Conservation (phyloP, 306 rosid genomes). For the Carpinus fangiana region DNA sequence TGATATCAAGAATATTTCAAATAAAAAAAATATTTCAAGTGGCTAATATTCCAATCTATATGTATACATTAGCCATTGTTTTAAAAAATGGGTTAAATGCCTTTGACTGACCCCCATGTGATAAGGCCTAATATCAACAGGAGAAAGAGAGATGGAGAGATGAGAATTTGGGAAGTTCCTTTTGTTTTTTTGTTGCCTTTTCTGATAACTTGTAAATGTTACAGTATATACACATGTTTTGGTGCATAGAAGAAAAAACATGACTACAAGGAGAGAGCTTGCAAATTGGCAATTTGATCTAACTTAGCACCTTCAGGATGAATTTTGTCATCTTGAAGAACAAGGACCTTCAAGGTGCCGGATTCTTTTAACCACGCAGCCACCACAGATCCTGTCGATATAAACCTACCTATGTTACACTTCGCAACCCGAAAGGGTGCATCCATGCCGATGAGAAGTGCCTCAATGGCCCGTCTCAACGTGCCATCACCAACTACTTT, state of each 20-base stretch:
- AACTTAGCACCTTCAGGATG: constrained; percentile 32
- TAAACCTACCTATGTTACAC: constrained; percentile 73
- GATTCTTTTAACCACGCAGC: constrained; percentile 78
- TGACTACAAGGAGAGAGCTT: constrained; percentile 44
- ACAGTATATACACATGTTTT: background rate
- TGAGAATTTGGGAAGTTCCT: too few relatives aligned
- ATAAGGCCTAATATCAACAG: background rate
- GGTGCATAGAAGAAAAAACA: background rate
- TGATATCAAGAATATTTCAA: too few relatives aligned
- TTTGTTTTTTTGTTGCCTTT: background rate
- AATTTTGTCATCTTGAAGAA: constrained; percentile 60
- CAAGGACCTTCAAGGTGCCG: constrained; percentile 58
- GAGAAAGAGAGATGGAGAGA: background rate
- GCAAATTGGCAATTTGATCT: constrained; percentile 38
- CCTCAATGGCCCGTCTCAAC: constrained; percentile 66
- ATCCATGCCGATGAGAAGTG: constrained; percentile 66
- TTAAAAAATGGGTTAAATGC: too few relatives aligned
- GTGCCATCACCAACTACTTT: constrained; percentile 80
- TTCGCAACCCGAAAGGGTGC: constrained; percentile 75
- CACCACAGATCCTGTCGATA: constrained; percentile 58
- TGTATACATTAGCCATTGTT: too few relatives aligned
- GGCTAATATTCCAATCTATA: too few relatives aligned
- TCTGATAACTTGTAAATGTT: background rate
- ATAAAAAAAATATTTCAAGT: too few relatives aligned
- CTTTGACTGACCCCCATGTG: too few relatives aligned